phyloP scores from a whole-genome alignment of 306 rosid genomes.

The Castanopsis chinensis region DNA sequence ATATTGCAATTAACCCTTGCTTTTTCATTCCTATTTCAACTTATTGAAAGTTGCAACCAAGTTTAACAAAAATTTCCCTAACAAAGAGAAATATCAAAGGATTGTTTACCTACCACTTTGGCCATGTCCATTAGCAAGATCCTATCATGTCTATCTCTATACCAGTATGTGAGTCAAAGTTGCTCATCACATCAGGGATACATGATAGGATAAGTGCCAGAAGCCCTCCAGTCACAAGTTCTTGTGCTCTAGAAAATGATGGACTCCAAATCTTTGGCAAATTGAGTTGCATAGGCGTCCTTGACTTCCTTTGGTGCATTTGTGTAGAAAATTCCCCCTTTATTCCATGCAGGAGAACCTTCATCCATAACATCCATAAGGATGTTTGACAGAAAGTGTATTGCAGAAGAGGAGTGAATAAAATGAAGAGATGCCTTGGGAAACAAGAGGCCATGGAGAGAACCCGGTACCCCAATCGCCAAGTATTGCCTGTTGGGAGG shows the following conservation, averaged over 20 bases:
- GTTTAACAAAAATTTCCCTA: no score
- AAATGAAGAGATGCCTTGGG: conserved; percentile 21
- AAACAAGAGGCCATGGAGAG: conserved; percentile 32
- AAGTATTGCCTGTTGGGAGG: conserved; percentile 17
- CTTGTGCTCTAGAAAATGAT: conserved; percentile 28
- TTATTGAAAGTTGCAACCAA: no score
- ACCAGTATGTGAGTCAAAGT: background rate
- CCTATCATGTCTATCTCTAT: conserved; percentile 29
- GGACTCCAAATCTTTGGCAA: conserved; percentile 17
- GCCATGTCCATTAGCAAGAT: conserved; percentile 38
- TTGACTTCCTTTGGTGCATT: conserved; percentile 26
- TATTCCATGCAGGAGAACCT: conserved; percentile 32
- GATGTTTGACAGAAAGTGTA: conserved; percentile 21
- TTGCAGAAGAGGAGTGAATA: conserved; percentile 22
- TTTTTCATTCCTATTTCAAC: no score
- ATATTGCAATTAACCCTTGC: no score
- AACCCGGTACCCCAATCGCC: conserved; percentile 34
- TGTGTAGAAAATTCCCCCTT: conserved; percentile 26
- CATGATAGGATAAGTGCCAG: conserved; percentile 27
- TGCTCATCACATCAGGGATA: background rate
- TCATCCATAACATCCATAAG: conserved; percentile 23
- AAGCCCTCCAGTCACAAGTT: conserved; percentile 28
- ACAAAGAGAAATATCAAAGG: no score
- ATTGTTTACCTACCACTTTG: conserved; percentile 21
- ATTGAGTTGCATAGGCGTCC: conserved; percentile 28